Base-by-base conservation (phyloP, 164 flowering plant species). In the Macadamia tetraphylla region DNA sequence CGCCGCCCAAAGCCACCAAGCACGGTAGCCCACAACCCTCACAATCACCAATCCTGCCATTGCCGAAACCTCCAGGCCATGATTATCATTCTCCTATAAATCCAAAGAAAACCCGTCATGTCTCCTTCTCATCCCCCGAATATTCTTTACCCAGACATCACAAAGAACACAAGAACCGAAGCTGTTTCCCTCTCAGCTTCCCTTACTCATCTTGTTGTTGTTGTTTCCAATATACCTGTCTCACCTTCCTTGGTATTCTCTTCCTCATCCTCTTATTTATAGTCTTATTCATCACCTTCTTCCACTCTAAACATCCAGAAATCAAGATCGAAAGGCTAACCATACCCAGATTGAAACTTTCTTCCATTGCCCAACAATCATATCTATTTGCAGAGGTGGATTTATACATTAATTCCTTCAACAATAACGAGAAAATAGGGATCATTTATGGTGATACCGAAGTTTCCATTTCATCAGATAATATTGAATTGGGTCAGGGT, bases 171-270 rank as follows among this genome's bases (percentile, higher is more conserved):
- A 23, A 23, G 23, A 23, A 23, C 23, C 23, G 23, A 23, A 23
- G 23, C 23, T 23, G 23, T 23, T 23, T 23, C 23, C 23, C 23
- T 23, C 23, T 23, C 23, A 23, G 23, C 23, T 35, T 35, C 40
- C 5, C 40, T 35, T 35, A 5, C 40, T 35, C 40, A 2, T 30
- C 55, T 52, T 66, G 53, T 29, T 30, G 10, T 61, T 9, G 23
- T 15, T 71, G 65, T 7, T 71, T 60, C 30, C 61, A 65, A n/a
- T 71, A 60, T 61, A 15, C 31, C 0, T 71, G 60, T 69, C 7
- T 66, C 55, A 5, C 40, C 6, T 7, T 61, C 3, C 55, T 40
- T 35, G 31, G 51, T 6, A 2, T 71, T 51, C 0, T 29, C 35
- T 66, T 71, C 1, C 6, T 51, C 31, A 6, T 66, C 46, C 30